A percentile compares a stretch with the other conserved stretches of the same genome.
phyloP scores from a whole-genome alignment of 768 basidiomycete genomes.

The Mycena leptocephala region DNA sequence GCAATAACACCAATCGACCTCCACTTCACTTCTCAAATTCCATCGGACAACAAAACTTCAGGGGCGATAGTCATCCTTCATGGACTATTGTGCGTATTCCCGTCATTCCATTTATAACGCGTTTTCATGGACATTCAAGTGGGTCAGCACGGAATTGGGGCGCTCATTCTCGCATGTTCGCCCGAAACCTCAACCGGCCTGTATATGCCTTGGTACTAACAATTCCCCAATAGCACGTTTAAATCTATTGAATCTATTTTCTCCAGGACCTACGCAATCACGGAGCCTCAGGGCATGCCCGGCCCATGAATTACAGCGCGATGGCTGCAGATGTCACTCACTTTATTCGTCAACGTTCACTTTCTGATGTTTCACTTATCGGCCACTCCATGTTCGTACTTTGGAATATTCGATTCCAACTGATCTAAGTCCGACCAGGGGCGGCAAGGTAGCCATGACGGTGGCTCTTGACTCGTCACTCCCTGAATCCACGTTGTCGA shows the following conservation, averaged over 20 bases:
- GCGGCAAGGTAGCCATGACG: constrained; percentile 88
- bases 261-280: constrained; percentile 91
- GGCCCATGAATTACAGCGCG: constrained; percentile 81
- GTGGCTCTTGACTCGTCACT: constrained; percentile 68
- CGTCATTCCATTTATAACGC: neutral
- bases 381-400: constrained; percentile 91
- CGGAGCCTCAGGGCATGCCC: constrained; percentile 83
- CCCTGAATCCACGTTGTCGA: constrained; percentile 59
- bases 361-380: constrained; percentile 79
- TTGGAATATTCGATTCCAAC: neutral
- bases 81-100: constrained; percentile 70
- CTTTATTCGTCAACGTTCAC: constrained; percentile 70
- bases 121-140: constrained; percentile 54
- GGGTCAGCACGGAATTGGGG: constrained; percentile 94
- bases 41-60: constrained; percentile 45
- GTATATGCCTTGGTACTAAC: constrained; percentile 78
- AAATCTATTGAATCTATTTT: neutral
- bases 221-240: neutral
- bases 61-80: constrained; percentile 73
- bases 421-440: constrained; percentile 64
- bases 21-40: constrained; percentile 30
- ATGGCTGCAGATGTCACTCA: constrained; percentile 87
- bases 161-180: constrained; percentile 84
- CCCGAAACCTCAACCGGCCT: constrained; percentile 73
- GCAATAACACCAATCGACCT: constrained; percentile 25